These are phyloP conservation scores for Castanea crenata DNA, from an alignment of 306 rosid species.

Conservation along the genomic window DNA sequence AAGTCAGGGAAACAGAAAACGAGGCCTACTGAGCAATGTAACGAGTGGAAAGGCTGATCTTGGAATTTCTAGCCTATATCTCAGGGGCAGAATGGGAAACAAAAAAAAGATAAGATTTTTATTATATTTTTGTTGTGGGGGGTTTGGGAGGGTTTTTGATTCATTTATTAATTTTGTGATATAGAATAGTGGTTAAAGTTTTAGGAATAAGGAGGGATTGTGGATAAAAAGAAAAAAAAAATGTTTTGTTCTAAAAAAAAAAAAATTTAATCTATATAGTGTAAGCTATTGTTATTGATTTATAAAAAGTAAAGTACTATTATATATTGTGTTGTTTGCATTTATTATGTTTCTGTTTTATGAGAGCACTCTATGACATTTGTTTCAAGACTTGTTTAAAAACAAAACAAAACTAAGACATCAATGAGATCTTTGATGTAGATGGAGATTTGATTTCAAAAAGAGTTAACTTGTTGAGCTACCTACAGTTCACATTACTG, in stretches of 20 bases:
- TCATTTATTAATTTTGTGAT: slow-evolving; percentile 41
- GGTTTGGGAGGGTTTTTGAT: background rate
- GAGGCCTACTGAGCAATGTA: slow-evolving; percentile 78
- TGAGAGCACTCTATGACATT: too few relatives aligned
- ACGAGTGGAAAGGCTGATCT: slow-evolving; percentile 57
- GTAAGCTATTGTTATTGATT: background rate
- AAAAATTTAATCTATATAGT: background rate
- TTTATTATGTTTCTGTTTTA: too few relatives aligned
- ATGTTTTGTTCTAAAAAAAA: background rate
- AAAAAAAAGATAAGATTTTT: slow-evolving; percentile 1
- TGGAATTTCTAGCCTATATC: background rate
- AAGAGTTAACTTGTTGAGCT: too few relatives aligned
- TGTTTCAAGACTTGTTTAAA: too few relatives aligned
- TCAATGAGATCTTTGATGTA: too few relatives aligned
- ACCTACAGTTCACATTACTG: too few relatives aligned
- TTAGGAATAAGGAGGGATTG: slow-evolving; percentile 41
- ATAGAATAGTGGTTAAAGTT: slow-evolving; percentile 10
- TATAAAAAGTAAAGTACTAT: too few relatives aligned
- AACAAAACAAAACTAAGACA: too few relatives aligned
- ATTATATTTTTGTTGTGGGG: background rate
- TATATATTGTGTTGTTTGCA: too few relatives aligned
- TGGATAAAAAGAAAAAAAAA: slow-evolving; percentile 36
- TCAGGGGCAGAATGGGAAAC: slow-evolving; percentile 18
- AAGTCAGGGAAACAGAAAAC: slow-evolving; percentile 74
- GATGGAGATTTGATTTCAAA: too few relatives aligned